Conservation (phyloP, 129 eudicot genomes). For the Pulicaria dysenterica region DNA sequence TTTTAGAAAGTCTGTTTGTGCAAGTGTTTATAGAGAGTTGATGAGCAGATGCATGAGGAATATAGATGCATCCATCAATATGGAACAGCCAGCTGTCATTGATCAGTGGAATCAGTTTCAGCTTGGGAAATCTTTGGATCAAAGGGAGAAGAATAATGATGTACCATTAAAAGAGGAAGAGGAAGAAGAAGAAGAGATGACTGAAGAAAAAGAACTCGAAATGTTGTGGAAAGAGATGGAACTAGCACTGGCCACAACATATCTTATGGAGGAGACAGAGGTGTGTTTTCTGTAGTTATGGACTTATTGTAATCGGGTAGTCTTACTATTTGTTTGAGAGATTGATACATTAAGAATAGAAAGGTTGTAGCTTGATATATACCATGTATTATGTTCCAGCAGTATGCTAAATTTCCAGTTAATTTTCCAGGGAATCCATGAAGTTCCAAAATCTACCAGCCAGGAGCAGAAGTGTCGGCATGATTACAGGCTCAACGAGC, state of each 20-base stretch:
- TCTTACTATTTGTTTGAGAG: background rate
- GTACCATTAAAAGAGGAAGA: conserved; percentile 46
- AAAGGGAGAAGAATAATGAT: conserved; percentile 44
- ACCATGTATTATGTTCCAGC: too few relatives aligned
- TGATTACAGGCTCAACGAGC: conserved; percentile 79
- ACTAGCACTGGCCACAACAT: conserved; percentile 73
- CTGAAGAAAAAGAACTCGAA: conserved; percentile 45
- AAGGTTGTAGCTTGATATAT: background rate
- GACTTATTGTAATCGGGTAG: too few relatives aligned
- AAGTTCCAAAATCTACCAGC: conserved; percentile 33
- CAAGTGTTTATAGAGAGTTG: conserved; percentile 72
- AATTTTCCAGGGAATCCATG: conserved; percentile 49
- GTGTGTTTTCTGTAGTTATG: conserved; percentile 28
- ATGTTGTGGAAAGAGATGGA: conserved; percentile 97
- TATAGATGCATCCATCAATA: conserved; percentile 64
- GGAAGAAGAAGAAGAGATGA: conserved; percentile 76
- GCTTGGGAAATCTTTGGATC: conserved; percentile 40
- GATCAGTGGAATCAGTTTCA: conserved; percentile 87
- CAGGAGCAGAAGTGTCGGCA: conserved; percentile 59
- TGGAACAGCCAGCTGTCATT: conserved; percentile 65
- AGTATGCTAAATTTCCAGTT: conserved; percentile 16
- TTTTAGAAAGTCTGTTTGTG: conserved; percentile 61
- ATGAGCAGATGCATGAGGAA: conserved; percentile 84
- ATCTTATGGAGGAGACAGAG: conserved; percentile 73
- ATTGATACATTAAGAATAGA: background rate